Base-by-base conservation (phyloP, 345 rosid species). In the Crucihimalaya himalaica region DNA sequence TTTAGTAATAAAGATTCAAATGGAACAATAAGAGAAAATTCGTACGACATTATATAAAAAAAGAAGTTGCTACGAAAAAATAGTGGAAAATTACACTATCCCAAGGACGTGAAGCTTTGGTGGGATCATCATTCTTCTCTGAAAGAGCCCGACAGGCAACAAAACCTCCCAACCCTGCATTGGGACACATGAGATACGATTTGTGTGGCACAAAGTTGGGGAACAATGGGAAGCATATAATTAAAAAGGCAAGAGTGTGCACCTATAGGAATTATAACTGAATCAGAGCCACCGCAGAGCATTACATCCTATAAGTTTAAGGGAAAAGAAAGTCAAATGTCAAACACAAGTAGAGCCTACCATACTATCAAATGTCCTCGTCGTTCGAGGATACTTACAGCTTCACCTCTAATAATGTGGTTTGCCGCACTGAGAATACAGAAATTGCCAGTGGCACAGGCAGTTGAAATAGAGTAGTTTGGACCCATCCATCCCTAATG, bases 401-500 rank as follows among this genome's bases (percentile, higher is more conserved):
- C 98, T 85, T 93, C 98, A 32, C 97, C 96, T 81, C 85, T 86
- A 48, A 86, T 82, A 70, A 93, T 93, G 73, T 91, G 98, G 84
- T 89, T 89, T 15, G 98, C 96, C 8, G 97, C 90, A 84, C 86
- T 91, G 75, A 89, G 25, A 75, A 91, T 87, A 74, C 98, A 93
- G 66, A 87, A 93, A 83, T 91, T 93, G 80, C 97, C 75, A 5
- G 97, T 93, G 25, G 98, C 96, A 82, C 98, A 93, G 23, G 97
- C 98, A 78, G 94, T 86, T 48, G 98, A 89, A 45, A 93, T 93
- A 21, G 98, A 93, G 76, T 93, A 93, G 83, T 89, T 93, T 56
- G 98, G 96, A 6, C 98, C 98, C 97, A 89, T 93, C 98, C 97
- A 91, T 66, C 98, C 98, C 98, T 93, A 81, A 73, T 60, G 12